phyloP scores from a whole-genome alignment of 129 eudicot species.

The Flaveria sonorensis region DNA sequence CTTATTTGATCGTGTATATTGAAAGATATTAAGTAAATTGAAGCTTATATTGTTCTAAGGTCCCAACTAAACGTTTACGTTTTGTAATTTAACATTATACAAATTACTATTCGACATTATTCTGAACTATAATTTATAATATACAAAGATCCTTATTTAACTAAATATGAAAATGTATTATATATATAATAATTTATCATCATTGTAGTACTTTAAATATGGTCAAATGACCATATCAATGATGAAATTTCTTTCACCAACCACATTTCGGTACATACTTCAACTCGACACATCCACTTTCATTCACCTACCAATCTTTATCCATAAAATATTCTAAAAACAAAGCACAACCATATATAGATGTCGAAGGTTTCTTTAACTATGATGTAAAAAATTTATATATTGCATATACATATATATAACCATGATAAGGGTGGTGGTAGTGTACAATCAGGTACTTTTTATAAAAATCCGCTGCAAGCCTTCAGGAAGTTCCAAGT shows the following conservation, averaged over 20 bases:
- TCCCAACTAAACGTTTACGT: neutral
- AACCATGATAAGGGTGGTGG: no score
- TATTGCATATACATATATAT: no score
- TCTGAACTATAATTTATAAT: neutral
- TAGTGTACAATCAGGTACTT: no score
- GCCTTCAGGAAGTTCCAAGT: no score
- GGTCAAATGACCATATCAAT: slow-evolving; percentile 34
- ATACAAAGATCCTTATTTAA: neutral
- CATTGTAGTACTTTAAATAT: slow-evolving; percentile 18
- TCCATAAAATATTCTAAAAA: neutral
- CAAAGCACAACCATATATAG: neutral
- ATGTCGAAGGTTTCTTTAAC: neutral
- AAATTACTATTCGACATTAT: neutral
- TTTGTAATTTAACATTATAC: neutral
- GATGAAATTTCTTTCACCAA: slow-evolving; percentile 28
- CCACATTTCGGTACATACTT: slow-evolving; percentile 28
- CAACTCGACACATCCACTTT: slow-evolving; percentile 19
- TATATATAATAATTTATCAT: slow-evolving; percentile 19
- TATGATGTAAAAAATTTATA: neutral
- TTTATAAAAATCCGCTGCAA: no score
- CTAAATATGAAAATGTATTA: no score
- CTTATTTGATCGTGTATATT: no score
- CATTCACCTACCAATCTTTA: slow-evolving; percentile 35
- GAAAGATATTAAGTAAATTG: no score
- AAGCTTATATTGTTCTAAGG: no score